Conservation (phyloP, 768 basidiomycete genomes). For the Termitomyces eurrhizus region DNA sequence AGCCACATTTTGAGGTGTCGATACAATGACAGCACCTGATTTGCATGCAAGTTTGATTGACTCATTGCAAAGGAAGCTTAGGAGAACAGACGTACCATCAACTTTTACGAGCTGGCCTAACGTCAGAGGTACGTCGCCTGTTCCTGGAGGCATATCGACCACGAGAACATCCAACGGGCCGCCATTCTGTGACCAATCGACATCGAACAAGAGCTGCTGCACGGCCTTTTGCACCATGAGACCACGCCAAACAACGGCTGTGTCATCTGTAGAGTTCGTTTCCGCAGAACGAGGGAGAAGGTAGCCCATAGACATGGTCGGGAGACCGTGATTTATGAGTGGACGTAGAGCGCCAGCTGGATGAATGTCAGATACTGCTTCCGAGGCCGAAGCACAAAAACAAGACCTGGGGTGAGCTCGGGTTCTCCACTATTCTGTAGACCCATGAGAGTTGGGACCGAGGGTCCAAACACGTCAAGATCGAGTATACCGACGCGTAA, state of each 20-base stretch:
- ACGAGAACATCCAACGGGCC: conserved; percentile 79
- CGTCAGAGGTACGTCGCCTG: conserved; percentile 92
- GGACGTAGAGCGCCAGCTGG: conserved; percentile 78
- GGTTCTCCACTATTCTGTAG: conserved; percentile 78
- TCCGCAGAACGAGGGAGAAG: conserved; percentile 61
- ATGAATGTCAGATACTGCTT: background rate
- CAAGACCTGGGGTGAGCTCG: conserved; percentile 58
- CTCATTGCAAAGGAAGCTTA: background rate
- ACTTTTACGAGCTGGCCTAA: conserved; percentile 84
- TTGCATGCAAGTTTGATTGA: background rate
- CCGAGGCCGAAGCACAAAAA: background rate
- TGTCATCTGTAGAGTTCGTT: conserved; percentile 54
- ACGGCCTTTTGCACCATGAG: conserved; percentile 99
- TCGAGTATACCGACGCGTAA: conserved; percentile 85
- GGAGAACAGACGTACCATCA: conserved; percentile 54
- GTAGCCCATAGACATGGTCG: conserved; percentile 98
- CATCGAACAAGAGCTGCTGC: conserved; percentile 93
- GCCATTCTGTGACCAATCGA: conserved; percentile 69
- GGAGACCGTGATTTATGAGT: conserved; percentile 81
- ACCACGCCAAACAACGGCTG: conserved; percentile 91
- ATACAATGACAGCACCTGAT: conserved; percentile 87
- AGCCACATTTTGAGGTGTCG: conserved; percentile 94
- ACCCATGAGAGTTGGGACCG: conserved; percentile 90
- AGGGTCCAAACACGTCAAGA: conserved; percentile 95
- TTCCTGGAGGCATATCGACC: conserved; percentile 96